These are phyloP conservation scores for Schwanniomyces vanrijiae DNA, from an alignment of 805 yeast species.

Conservation along the genomic window DNA sequence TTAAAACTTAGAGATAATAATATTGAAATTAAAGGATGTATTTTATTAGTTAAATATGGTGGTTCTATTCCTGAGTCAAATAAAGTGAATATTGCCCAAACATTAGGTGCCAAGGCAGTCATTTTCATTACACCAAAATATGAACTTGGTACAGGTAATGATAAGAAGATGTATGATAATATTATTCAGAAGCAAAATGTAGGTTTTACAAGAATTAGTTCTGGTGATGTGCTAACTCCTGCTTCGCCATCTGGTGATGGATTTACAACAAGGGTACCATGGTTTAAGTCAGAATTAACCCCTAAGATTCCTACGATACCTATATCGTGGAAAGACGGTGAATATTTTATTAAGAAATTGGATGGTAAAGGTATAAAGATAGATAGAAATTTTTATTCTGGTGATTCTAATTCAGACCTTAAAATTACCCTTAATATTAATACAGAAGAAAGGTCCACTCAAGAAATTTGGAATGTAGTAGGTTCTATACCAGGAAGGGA, in stretches of 20 bases:
- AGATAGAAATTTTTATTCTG: slow-evolving; percentile 28
- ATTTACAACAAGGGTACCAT: slow-evolving; percentile 36
- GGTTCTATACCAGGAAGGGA: slow-evolving; percentile 81
- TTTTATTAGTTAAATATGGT: slow-evolving; percentile 64
- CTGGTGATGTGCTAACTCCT: slow-evolving; percentile 82
- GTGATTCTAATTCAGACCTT: slow-evolving; percentile 14
- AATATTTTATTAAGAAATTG: slow-evolving; percentile 31
- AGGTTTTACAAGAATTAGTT: slow-evolving; percentile 55
- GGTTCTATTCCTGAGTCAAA: slow-evolving; percentile 37
- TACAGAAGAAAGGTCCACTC: slow-evolving; percentile 51
- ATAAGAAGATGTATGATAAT: slow-evolving; percentile 24
- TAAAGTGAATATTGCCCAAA: slow-evolving; percentile 50
- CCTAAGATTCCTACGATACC: slow-evolving; percentile 80
- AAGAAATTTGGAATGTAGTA: slow-evolving; percentile 74
- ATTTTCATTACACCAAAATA: slow-evolving; percentile 53
- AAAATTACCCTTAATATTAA: slow-evolving; percentile 26
- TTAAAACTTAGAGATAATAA: slow-evolving; percentile 32
- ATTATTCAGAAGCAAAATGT: slow-evolving; percentile 57
- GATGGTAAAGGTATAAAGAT: slow-evolving; percentile 28
- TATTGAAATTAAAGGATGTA: slow-evolving; percentile 45
- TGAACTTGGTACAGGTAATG: slow-evolving; percentile 12
- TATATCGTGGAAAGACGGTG: slow-evolving; percentile 71
- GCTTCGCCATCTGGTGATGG: slow-evolving; percentile 60
- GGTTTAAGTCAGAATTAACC: slow-evolving; percentile 50
- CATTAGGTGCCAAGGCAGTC: slow-evolving; percentile 60